Percentiles rank a stretch among this genome's conserved stretches.
phyloP scores from a whole-genome alignment of 768 basidiomycete species.

The Leccinellum rugosiceps region DNA sequence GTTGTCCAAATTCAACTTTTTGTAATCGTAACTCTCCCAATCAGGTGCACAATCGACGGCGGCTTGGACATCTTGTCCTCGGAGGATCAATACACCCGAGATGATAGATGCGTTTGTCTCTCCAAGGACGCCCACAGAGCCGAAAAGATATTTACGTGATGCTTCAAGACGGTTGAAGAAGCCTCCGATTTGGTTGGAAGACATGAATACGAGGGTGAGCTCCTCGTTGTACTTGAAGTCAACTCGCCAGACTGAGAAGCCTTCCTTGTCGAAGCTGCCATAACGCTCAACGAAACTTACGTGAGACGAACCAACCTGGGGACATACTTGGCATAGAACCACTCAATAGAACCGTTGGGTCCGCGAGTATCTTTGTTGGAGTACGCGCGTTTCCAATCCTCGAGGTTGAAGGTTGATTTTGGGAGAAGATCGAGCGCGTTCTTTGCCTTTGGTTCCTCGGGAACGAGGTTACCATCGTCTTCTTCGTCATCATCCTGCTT shows the following conservation, averaged over 20 bases:
- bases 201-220: conserved; percentile 92
- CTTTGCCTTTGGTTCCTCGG: conserved; percentile 85
- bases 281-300: conserved; percentile 2
- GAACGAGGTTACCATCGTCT: conserved; percentile 71
- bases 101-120: conserved; percentile 73
- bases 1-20: conserved; percentile 70
- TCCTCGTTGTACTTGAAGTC: conserved; percentile 98
- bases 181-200: conserved; percentile 87
- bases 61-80: conserved; percentile 70
- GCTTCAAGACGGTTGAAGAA: conserved; percentile 99
- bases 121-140: conserved; percentile 89
- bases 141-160: conserved; percentile 95
- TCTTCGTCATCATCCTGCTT: conserved; percentile 59
- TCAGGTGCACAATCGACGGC: conserved; percentile 84
- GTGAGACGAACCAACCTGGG: neutral
- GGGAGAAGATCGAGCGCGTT: conserved; percentile 93
- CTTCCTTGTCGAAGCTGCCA: conserved; percentile 77
- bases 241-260: conserved; percentile 88
- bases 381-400: conserved; percentile 98
- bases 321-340: conserved; percentile 92
- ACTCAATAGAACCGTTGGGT: conserved; percentile 77
- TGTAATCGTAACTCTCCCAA: conserved; percentile 86
- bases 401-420: conserved; percentile 83
- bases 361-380: conserved; percentile 97
- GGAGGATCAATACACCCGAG: conserved; percentile 75